Percentiles rank a stretch among this genome's conserved stretches.
phyloP scores from a whole-genome alignment of 257 asterid species.

The Salvia rosmarinus region DNA sequence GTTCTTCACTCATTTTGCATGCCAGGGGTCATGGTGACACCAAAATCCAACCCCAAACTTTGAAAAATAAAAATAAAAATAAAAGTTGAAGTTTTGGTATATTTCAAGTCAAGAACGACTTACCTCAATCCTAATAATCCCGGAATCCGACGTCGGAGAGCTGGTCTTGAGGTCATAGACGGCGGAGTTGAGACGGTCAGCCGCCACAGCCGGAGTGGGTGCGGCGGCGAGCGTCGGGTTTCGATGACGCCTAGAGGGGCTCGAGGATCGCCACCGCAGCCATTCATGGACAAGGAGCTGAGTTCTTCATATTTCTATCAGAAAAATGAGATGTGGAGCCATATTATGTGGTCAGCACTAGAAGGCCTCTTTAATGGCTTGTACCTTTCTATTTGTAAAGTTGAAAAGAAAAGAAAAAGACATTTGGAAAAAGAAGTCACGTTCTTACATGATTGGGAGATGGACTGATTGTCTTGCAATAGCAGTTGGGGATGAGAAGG shows the following conservation, averaged over 20 bases:
- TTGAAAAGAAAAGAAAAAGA: neutral
- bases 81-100: no score
- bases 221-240: conserved; percentile 63
- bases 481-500: conserved; percentile 45
- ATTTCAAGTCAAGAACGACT: no score
- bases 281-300: conserved; percentile 66
- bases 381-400: conserved; percentile 13
- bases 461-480: conserved; percentile 47
- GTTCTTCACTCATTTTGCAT: conserved; percentile 30
- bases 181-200: conserved; percentile 67
- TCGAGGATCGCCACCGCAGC: conserved; percentile 62
- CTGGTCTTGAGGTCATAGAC: conserved; percentile 51
- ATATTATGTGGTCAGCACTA: conserved; percentile 1
- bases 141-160: conserved; percentile 55
- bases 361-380: conserved; percentile 11
- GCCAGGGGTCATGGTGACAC: neutral
- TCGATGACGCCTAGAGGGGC: conserved; percentile 65
- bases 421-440: neutral
- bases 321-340: neutral
- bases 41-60: neutral
- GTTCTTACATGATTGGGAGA: conserved; percentile 47
- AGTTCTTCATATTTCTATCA: conserved; percentile 53
- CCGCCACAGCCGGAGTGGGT: conserved; percentile 54
- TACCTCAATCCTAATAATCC: conserved; percentile 87
- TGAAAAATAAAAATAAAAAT: neutral